A percentile compares a stretch with the other conserved stretches of the same genome.
These are phyloP conservation scores for Zizania palustris DNA, from an alignment of 202 grass and related monocot species.

Conservation along the genomic window DNA sequence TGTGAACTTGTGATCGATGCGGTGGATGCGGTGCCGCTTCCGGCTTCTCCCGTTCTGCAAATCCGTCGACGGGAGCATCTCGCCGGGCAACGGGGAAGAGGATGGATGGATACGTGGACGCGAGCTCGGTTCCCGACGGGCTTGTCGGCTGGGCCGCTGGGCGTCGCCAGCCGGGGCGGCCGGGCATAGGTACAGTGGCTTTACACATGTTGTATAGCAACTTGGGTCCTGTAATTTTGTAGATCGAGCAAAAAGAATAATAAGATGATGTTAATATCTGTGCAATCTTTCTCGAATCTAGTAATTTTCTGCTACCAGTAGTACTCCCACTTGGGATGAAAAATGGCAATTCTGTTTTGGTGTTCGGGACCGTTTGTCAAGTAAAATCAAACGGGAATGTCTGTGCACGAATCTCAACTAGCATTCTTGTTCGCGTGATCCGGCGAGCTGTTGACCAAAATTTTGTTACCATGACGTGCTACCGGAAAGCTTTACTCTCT, in stretches of 20 bases:
- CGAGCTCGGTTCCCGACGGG: conserved; percentile 10
- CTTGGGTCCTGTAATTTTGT: conserved; percentile 44
- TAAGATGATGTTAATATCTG: conserved; percentile 16
- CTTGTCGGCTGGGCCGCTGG: conserved; percentile 14
- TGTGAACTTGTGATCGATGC: conserved; percentile 26
- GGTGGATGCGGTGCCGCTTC: neutral
- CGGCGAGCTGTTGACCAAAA: too few relatives aligned
- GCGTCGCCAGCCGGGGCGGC: neutral
- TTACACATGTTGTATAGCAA: conserved; percentile 24
- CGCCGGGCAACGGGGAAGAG: conserved; percentile 14
- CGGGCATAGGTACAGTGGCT: neutral
- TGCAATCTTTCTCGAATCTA: conserved; percentile 45
- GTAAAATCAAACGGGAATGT: neutral
- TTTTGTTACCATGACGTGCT: too few relatives aligned
- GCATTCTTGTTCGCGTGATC: neutral
- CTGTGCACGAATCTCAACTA: neutral
- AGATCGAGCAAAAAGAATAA: conserved; percentile 34
- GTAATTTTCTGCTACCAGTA: neutral
- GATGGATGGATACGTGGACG: neutral
- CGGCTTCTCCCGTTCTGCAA: conserved; percentile 4
- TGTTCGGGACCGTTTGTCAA: neutral
- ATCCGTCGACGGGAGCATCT: conserved; percentile 36
- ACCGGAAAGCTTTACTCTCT: too few relatives aligned
- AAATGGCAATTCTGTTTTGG: conserved; percentile 4
- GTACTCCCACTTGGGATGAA: neutral